phyloP scores from a whole-genome alignment of 306 rosid species.

The Fagus crenata region DNA sequence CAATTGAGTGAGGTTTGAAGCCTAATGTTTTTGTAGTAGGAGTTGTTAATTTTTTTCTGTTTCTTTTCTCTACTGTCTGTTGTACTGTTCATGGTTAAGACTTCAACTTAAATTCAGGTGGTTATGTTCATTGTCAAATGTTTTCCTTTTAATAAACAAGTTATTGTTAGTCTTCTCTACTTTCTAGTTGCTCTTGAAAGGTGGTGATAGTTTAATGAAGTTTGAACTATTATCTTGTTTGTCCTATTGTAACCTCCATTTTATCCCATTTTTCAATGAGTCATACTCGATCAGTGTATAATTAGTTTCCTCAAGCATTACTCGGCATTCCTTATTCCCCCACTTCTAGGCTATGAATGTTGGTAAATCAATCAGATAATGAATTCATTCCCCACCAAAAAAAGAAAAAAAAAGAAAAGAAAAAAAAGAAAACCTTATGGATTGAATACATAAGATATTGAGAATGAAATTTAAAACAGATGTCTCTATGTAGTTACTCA shows the following conservation, averaged over 20 bases:
- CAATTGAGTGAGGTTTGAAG: slow-evolving; percentile 50
- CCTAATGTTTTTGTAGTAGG: neutral
- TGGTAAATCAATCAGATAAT: neutral
- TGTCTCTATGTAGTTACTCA: neutral
- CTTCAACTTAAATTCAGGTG: neutral
- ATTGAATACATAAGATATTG: slow-evolving; percentile 3
- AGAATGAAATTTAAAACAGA: slow-evolving; percentile 1
- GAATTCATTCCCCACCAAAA: no score
- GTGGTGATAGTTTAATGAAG: neutral
- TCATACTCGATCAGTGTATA: neutral
- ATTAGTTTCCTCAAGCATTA: neutral
- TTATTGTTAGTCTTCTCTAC: neutral
- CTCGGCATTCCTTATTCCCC: no score
- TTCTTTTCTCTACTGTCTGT: neutral
- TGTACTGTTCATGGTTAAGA: neutral
- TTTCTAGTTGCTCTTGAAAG: neutral
- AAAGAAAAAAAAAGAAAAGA: no score
- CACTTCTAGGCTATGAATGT: no score
- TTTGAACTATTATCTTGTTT: neutral
- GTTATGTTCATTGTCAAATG: neutral
- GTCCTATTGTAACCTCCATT: neutral
- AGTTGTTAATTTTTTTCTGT: neutral
- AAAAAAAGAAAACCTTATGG: no score
- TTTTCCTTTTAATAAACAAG: no score
- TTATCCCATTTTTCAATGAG: neutral